A percentile compares a stretch with the other conserved stretches of the same genome.
Evolutionary conservation across 192 early-diverging fungal species (phyloP).

Genomic region (Phycomyces nitens): DNA sequence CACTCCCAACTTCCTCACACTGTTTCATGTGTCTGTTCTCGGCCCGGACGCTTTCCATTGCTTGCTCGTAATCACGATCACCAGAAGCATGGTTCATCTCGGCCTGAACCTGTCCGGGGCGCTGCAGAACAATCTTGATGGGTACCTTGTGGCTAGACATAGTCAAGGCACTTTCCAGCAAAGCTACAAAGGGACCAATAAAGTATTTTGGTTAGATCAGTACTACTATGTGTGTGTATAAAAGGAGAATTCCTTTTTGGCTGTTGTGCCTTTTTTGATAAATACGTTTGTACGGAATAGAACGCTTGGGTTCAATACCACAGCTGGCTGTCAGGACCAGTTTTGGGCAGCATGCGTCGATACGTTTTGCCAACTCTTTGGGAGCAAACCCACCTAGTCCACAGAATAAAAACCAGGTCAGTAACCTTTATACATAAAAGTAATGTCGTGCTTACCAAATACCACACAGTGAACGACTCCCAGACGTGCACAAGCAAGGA

Average conservation of each 20-base stretch:
- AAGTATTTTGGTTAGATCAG: not conserved
- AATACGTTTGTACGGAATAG: constrained; percentile 70
- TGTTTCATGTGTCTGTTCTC: constrained; percentile 38
- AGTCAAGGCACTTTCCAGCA: constrained; percentile 69
- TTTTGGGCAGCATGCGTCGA: constrained; percentile 73
- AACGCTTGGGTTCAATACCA: constrained; percentile 73
- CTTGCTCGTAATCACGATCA: constrained; percentile 52
- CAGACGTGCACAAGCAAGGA: constrained; percentile 82
- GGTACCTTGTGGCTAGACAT: constrained; percentile 47
- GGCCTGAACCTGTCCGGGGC: constrained; percentile 55
- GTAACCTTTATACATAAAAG: too few relatives aligned
- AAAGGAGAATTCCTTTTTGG: not conserved
- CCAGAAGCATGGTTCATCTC: constrained; percentile 49
- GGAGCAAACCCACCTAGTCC: constrained; percentile 71
- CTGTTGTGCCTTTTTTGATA: not conserved
- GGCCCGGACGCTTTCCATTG: constrained; percentile 41
- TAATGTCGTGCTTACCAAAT: constrained; percentile 56
- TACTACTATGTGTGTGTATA: not conserved
- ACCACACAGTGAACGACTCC: constrained; percentile 84
- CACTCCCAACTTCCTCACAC: constrained; percentile 57
- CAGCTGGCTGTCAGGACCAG: constrained; percentile 74
- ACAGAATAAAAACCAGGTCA: too few relatives aligned
- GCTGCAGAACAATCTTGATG: constrained; percentile 60
- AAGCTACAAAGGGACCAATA: constrained; percentile 29
- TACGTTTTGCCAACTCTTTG: constrained; percentile 76